These are phyloP conservation scores for Raphanus raphanistrum DNA, from an alignment of 345 rosid genomes.

Conservation along the genomic window DNA sequence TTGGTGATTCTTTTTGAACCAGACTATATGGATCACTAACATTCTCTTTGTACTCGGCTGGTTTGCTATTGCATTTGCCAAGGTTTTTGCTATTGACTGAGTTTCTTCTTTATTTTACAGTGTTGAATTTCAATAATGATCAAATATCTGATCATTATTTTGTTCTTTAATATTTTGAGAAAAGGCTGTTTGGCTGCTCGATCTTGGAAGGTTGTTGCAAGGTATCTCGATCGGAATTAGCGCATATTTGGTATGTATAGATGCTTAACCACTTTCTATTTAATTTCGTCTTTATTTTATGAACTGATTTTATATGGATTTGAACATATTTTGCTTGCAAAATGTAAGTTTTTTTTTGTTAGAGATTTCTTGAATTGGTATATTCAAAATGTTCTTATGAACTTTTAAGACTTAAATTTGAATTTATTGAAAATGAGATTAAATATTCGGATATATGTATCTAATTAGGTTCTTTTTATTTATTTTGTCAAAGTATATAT, in stretches of 20 bases:
- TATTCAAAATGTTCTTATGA: background rate
- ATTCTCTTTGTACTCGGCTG: slow-evolving; percentile 50
- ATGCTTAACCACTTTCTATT: slow-evolving; percentile 8
- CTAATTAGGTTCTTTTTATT: background rate
- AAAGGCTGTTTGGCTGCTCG: slow-evolving; percentile 63
- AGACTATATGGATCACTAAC: slow-evolving; percentile 59
- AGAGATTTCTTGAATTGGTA: background rate
- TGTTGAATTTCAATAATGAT: background rate
- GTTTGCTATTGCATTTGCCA: slow-evolving; percentile 50
- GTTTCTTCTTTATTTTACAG: background rate
- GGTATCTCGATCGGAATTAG: slow-evolving; percentile 74
- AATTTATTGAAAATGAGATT: background rate
- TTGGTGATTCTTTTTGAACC: background rate
- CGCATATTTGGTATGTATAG: slow-evolving; percentile 67
- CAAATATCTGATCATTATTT: background rate
- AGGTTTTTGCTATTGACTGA: slow-evolving; percentile 41
- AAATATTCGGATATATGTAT: background rate
- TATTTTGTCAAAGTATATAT: background rate
- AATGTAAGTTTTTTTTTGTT: background rate
- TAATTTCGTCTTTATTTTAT: background rate
- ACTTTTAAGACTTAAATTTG: background rate
- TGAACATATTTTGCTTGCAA: background rate
- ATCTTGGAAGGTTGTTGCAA: slow-evolving; percentile 64
- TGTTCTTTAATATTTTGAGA: background rate
- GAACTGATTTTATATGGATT: background rate